Conservation (phyloP, 2,329 filamentous ascomycete species). For the Fusarium armeniacum region DNA sequence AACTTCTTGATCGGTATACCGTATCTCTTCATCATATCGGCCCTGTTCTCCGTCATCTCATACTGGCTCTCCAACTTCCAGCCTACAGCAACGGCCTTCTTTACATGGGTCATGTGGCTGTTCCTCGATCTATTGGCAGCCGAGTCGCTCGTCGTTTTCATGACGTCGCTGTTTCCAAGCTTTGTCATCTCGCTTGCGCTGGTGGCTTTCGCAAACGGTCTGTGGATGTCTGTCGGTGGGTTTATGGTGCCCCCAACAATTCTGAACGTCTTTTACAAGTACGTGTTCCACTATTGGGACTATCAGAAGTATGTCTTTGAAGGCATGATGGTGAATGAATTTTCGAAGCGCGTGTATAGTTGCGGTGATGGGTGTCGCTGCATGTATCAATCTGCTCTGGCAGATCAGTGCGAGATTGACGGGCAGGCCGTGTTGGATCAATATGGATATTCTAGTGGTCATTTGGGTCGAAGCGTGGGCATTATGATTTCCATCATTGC, state of each 20-base stretch:
- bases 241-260: constrained; percentile 81
- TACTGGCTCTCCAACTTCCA: constrained; percentile 88
- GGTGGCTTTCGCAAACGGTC: constrained; percentile 86
- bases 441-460: constrained; percentile 77
- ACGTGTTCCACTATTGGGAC: constrained; percentile 90
- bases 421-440: constrained; percentile 77
- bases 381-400: constrained; percentile 74
- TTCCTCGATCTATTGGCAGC: constrained; percentile 87
- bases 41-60: constrained; percentile 80
- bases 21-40: constrained; percentile 82
- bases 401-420: constrained; percentile 73
- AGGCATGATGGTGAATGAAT: constrained; percentile 95
- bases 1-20: constrained; percentile 88
- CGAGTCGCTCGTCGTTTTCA: constrained; percentile 84
- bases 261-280: constrained; percentile 87
- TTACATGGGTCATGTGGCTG: constrained; percentile 85
- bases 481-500: constrained; percentile 83
- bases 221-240: constrained; percentile 90
- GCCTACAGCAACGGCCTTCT: constrained; percentile 75
- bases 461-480: constrained; percentile 82
- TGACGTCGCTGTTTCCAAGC: constrained; percentile 79
- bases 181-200: constrained; percentile 85
- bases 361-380: constrained; percentile 69
- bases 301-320: constrained; percentile 90
- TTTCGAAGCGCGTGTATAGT: constrained; percentile 72